Evolutionary conservation across 345 rosid species (phyloP).

Genomic region (Erysimum cheiranthoides): DNA sequence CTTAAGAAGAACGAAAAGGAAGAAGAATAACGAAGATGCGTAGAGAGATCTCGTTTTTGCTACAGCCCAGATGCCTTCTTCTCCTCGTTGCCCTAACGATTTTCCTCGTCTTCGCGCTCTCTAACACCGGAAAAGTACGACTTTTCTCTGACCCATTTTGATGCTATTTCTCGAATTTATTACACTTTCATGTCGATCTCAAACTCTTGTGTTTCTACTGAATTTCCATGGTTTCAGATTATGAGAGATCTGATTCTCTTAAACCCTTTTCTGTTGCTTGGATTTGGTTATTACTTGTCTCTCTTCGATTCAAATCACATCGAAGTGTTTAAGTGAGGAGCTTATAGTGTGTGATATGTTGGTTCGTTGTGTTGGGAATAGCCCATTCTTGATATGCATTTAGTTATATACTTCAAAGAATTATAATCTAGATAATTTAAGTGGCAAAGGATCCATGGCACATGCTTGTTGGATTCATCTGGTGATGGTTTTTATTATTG

Average conservation of each 20-base stretch:
- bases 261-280: conserved; percentile 11
- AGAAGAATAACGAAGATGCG: conserved; percentile 50
- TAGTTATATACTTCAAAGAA: neutral
- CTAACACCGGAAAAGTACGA: conserved; percentile 52
- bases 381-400: conserved; percentile 7
- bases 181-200: conserved; percentile 37
- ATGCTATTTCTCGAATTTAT: neutral
- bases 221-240: neutral
- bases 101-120: conserved; percentile 63
- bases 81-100: conserved; percentile 53
- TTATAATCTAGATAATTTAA: neutral
- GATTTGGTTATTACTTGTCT: conserved; percentile 1
- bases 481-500: conserved; percentile 1
- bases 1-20: conserved; percentile 26
- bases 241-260: conserved; percentile 36
- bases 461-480: conserved; percentile 17
- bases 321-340: conserved; percentile 8
- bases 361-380: conserved; percentile 8
- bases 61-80: conserved; percentile 67
- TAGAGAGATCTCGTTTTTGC: conserved; percentile 64
- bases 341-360: conserved; percentile 10
- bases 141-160: conserved; percentile 18
- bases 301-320: conserved; percentile 7
- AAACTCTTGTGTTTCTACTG: neutral
- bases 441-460: neutral